These are phyloP conservation scores for Dipodascopsis uninucleata DNA, from an alignment of 805 yeast species.

Conservation along the genomic window DNA sequence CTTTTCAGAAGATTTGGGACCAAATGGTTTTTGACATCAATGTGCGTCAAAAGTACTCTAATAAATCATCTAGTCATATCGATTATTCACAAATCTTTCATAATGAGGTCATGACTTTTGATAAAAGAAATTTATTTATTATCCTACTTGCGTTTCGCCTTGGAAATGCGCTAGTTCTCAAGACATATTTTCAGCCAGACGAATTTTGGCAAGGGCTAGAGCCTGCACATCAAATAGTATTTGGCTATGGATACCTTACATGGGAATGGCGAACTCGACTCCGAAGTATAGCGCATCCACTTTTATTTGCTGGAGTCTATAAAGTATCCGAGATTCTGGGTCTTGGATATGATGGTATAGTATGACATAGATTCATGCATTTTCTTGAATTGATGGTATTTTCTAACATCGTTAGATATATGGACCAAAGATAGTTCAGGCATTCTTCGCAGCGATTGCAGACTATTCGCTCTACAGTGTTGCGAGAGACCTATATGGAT, in stretches of 20 bases:
- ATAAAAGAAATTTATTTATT: constrained; percentile 2
- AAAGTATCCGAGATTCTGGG: constrained; percentile 36
- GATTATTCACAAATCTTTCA: too few relatives aligned
- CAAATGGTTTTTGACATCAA: too few relatives aligned
- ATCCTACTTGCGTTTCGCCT: constrained; percentile 46
- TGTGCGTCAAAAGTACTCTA: too few relatives aligned
- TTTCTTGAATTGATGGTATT: neutral
- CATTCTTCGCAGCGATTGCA: constrained; percentile 63
- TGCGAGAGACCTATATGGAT: constrained; percentile 36
- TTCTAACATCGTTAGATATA: constrained; percentile 11
- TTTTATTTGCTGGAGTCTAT: constrained; percentile 54
- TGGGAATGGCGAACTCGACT: constrained; percentile 91
- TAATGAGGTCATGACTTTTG: too few relatives aligned
- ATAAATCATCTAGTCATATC: too few relatives aligned
- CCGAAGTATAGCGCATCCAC: constrained; percentile 77
- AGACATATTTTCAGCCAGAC: constrained; percentile 91
- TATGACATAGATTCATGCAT: constrained; percentile 17
- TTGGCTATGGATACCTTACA: constrained; percentile 76
- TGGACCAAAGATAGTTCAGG: constrained; percentile 67
- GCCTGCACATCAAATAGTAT: constrained; percentile 76
- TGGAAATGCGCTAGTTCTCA: constrained; percentile 57
- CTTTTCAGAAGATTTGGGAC: too few relatives aligned
- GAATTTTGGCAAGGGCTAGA: constrained; percentile 92
- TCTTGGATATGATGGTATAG: constrained; percentile 41
- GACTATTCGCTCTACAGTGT: constrained; percentile 60